Conservation (phyloP, 2,329 filamentous ascomycete genomes). For the Alternaria viburni region DNA sequence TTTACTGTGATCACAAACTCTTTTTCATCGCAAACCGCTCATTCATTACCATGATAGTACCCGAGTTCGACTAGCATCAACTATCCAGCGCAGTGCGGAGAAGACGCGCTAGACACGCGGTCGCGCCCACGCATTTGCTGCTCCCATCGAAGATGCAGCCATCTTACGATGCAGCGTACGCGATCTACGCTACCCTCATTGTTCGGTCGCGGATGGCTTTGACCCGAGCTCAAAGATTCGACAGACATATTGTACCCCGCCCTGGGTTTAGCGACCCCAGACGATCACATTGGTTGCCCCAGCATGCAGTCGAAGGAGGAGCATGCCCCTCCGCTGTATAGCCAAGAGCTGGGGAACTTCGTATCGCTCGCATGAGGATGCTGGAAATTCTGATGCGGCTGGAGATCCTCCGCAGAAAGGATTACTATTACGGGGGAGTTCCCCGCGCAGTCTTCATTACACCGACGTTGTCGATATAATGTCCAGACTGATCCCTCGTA, state of each 20-base stretch:
- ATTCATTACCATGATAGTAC: not conserved
- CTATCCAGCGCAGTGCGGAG: not conserved
- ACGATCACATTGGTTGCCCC: not conserved
- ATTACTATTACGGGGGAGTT: not conserved
- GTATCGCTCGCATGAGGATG: not conserved
- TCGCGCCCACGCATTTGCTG: not conserved
- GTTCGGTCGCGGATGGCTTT: not conserved
- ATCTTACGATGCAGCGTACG: not conserved
- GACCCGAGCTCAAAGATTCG: not conserved
- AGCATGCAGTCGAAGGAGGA: not conserved
- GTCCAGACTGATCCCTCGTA: not conserved
- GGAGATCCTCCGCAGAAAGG: not conserved
- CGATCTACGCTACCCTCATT: not conserved
- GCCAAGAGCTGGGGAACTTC: not conserved
- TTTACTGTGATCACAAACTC: not conserved
- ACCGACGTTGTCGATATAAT: not conserved
- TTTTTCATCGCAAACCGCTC: not conserved
- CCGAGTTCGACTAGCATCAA: not conserved
- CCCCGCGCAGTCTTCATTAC: not conserved
- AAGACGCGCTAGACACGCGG: not conserved
- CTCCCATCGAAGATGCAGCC: not conserved
- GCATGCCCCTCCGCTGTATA: not conserved
- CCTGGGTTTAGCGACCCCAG: not conserved
- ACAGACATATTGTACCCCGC: not conserved
- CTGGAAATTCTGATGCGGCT: not conserved